A percentile compares a stretch with the other conserved stretches of the same genome.
Evolutionary conservation across 306 rosid species (phyloP).

Genomic region (Lotus japonicus): DNA sequence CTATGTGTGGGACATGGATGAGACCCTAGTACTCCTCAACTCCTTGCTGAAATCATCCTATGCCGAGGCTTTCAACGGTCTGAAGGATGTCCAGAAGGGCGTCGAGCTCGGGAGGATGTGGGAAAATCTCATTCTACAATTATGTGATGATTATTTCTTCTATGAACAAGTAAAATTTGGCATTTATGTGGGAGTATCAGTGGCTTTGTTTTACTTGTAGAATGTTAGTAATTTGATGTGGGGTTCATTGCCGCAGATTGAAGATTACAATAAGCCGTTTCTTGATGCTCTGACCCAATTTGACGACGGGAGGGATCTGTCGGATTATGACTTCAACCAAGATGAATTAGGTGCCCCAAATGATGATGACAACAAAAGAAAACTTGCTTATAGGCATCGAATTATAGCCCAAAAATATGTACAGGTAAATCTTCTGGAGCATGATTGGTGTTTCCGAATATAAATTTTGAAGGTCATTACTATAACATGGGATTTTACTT

Average conservation of each 20-base stretch:
- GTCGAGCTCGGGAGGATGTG: conserved; percentile 71
- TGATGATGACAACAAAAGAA: conserved; percentile 61
- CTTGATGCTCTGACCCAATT: conserved; percentile 48
- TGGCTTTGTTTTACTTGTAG: neutral
- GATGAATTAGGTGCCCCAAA: conserved; percentile 57
- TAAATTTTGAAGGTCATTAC: neutral
- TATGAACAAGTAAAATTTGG: conserved; percentile 62
- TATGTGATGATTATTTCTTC: conserved; percentile 77
- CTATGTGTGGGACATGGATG: conserved; percentile 93
- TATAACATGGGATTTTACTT: neutral
- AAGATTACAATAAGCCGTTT: conserved; percentile 66
- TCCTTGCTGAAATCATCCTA: conserved; percentile 76
- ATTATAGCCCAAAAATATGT: conserved; percentile 53
- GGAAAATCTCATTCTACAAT: conserved; percentile 77
- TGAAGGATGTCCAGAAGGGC: conserved; percentile 70
- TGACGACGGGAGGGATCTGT: conserved; percentile 80
- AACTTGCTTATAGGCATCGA: conserved; percentile 86
- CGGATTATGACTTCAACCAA: conserved; percentile 64
- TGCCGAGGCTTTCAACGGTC: conserved; percentile 57
- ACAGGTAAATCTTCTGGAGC: conserved; percentile 43
- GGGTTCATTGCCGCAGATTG: conserved; percentile 68
- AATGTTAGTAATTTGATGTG: conserved; percentile 15
- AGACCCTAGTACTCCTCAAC: conserved; percentile 81
- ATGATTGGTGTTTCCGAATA: neutral
- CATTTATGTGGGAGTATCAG: conserved; percentile 1